Evolutionary conservation across 768 basidiomycete genomes (phyloP).

Genomic region (Boletus rubescentipes): DNA sequence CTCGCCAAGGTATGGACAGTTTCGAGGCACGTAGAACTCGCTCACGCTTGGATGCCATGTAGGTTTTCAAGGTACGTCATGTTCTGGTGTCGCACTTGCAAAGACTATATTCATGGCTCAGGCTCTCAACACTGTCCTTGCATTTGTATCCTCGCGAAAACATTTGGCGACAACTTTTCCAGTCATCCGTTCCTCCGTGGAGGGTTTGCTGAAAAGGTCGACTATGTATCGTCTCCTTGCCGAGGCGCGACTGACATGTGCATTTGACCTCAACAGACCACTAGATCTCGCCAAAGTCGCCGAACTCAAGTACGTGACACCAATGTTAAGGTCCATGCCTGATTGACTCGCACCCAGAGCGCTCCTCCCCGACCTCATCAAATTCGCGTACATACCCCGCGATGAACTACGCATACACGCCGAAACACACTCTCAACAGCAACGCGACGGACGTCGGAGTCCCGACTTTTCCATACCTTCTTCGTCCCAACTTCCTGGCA

Average conservation of each 20-base stretch:
- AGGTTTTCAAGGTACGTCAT: constrained; percentile 45
- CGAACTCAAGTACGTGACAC: constrained; percentile 66
- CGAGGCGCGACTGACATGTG: not conserved
- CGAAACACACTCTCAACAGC: constrained; percentile 25
- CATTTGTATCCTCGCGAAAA: constrained; percentile 80
- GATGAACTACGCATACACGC: constrained; percentile 59
- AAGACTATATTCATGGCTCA: constrained; percentile 26
- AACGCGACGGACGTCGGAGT: constrained; percentile 32
- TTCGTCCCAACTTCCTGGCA: constrained; percentile 27
- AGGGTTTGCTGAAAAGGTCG: constrained; percentile 73
- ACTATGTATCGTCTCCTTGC: constrained; percentile 4
- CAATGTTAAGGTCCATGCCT: not conserved
- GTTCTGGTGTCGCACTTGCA: not conserved
- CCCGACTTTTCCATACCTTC: constrained; percentile 41
- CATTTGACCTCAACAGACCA: constrained; percentile 54
- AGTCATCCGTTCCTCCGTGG: constrained; percentile 74
- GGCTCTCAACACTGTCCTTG: constrained; percentile 88
- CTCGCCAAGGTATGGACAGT: constrained; percentile 54
- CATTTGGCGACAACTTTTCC: constrained; percentile 79
- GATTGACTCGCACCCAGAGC: constrained; percentile 44
- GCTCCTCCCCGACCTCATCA: constrained; percentile 77
- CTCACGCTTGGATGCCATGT: not conserved
- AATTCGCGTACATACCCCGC: constrained; percentile 76
- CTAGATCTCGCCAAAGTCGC: constrained; percentile 76
- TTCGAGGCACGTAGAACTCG: rapidly evolving